These are phyloP conservation scores for Trichosporon inkin DNA, from an alignment of 1,284 basidiomycete genomes.

Conservation along the genomic window DNA sequence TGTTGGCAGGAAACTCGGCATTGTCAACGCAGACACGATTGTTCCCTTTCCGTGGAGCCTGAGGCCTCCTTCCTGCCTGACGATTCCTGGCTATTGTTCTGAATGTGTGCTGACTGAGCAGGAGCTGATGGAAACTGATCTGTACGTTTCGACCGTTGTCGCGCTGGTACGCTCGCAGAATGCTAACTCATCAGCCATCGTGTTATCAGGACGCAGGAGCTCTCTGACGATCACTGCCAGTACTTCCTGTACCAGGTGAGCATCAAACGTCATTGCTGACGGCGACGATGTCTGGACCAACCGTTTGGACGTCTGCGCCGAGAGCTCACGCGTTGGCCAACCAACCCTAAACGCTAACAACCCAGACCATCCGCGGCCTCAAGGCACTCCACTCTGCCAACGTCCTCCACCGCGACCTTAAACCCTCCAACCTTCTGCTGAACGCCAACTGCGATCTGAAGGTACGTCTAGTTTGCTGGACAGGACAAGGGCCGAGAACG, in stretches of 20 bases:
- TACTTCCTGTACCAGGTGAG: constrained; percentile 89
- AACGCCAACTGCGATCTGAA: constrained; percentile 95
- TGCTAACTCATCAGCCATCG: constrained; percentile 52
- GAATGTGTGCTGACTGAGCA: constrained; percentile 6
- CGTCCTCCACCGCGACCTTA: constrained; percentile 88
- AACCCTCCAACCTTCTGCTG: constrained; percentile 84
- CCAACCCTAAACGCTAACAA: not conserved
- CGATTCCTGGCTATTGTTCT: too few relatives aligned
- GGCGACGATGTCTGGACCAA: not conserved
- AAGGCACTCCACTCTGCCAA: constrained; percentile 90
- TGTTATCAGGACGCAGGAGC: constrained; percentile 68
- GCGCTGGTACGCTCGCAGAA: too few relatives aligned
- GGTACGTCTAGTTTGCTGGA: constrained; percentile 51
- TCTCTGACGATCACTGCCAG: constrained; percentile 88
- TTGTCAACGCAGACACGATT: not conserved
- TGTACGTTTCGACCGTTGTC: constrained; percentile 50
- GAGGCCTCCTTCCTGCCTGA: too few relatives aligned
- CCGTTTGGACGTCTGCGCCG: too few relatives aligned
- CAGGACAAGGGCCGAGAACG: constrained; percentile 10
- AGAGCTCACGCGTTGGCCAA: not conserved
- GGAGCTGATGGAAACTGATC: constrained; percentile 57
- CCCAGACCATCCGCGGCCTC: constrained; percentile 75
- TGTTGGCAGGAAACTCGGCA: not conserved
- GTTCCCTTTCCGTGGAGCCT: too few relatives aligned
- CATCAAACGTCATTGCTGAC: not conserved